Evolutionary conservation across 352 stramenopile genomes (phyloP).

Genomic region (Peronospora tabacina): DNA sequence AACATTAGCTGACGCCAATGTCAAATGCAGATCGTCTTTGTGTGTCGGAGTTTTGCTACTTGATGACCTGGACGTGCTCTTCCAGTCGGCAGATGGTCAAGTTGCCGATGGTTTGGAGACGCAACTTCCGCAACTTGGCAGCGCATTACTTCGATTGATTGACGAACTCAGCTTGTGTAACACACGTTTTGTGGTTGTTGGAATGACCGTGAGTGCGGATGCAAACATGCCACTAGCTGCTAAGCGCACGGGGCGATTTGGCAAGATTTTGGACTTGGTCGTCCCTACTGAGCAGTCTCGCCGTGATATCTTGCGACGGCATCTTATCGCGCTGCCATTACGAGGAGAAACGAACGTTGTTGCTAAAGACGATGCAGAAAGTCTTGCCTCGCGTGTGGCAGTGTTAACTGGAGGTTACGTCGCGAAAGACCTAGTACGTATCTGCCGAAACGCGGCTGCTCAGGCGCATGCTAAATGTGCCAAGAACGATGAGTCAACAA

Average conservation of each 20-base stretch:
- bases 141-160: constrained; percentile 52
- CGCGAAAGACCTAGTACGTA: constrained; percentile 62
- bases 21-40: neutral
- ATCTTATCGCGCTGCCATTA: constrained; percentile 34
- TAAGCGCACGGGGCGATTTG: constrained; percentile 46
- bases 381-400: constrained; percentile 38
- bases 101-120: constrained; percentile 23
- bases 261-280: constrained; percentile 52
- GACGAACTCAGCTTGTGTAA: constrained; percentile 32
- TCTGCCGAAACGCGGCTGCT: constrained; percentile 54
- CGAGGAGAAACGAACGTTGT: neutral
- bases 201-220: constrained; percentile 31
- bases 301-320: constrained; percentile 35
- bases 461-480: constrained; percentile 22
- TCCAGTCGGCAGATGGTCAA: constrained; percentile 38
- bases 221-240: constrained; percentile 34
- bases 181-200: constrained; percentile 41
- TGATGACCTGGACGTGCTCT: constrained; percentile 66
- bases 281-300: constrained; percentile 57
- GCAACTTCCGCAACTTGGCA: constrained; percentile 44
- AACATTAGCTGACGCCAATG: constrained; percentile 1
- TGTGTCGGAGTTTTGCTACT: constrained; percentile 45
- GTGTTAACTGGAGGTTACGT: constrained; percentile 65
- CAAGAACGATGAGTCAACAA: neutral
- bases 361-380: constrained; percentile 1